Base-by-base conservation (phyloP, 352 stramenopile genomes). In the Pythium diclinum region DNA sequence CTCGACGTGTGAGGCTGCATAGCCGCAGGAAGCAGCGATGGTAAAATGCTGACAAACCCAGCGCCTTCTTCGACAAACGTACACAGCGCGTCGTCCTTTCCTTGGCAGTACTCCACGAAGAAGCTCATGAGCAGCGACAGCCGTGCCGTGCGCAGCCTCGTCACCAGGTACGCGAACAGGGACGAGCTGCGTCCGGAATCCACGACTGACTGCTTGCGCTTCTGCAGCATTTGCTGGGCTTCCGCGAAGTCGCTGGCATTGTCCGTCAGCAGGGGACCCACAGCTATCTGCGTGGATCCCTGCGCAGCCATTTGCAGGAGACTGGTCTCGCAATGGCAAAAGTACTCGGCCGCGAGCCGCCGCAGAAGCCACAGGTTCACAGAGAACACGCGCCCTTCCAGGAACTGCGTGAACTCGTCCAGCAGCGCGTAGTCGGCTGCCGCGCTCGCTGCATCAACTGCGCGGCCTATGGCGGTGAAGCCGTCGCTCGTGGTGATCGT, bases 321-420 rank as follows among this genome's bases (percentile, higher is more conserved):
- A 14, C 77, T 85, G 30, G 67, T 70, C 59, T 86, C 76, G 13
- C 85, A 73, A 14, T 76, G 67, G 28, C 74, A 74, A 56, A 88
- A 65, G 52, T 77, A 88, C 28, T 88, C 81, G 60, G 71, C 70
- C 38, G 81, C 68, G 36, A 91, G 76, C 55, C 75, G 78, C 3
- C 81, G 77, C 68, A 90, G 59, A 42, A 90, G 67, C 19, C 49
- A 57, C 59, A 88, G 16, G 71, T 81, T 82, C 40, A 79, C 42
- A 2, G 72, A 78, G 36, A 78, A 62, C 53, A 87, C 67, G 9
- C 77, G 76, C 44, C 62, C 47, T 59, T 88, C 81, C 38, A 90
- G 65, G 56, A 78, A 90, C n/a, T 38, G 51, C 53, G 73, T 69
- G 53, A 90, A 88, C 46, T 78, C 65, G 59, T 87, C 69, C 51